A percentile compares a stretch with the other conserved stretches of the same genome.
Evolutionary conservation across 768 basidiomycete genomes (phyloP).

Genomic region (Kwoniella pini): DNA sequence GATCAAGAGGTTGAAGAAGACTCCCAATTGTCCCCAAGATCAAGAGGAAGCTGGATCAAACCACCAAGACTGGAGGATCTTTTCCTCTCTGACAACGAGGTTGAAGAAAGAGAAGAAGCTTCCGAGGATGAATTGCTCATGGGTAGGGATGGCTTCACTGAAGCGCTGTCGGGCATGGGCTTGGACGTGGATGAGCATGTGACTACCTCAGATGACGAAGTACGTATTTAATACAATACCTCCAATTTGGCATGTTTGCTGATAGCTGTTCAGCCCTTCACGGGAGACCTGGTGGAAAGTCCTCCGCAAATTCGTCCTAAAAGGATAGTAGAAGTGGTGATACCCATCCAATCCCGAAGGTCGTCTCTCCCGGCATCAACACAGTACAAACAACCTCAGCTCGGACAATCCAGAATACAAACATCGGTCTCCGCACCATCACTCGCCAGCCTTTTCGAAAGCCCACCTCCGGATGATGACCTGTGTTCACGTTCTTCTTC

Average conservation of each 20-base stretch:
- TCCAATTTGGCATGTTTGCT: no score
- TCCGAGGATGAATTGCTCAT: slow-evolving; percentile 18
- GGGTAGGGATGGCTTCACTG: neutral
- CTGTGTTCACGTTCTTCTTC: neutral
- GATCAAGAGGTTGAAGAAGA: neutral
- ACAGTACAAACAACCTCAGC: neutral
- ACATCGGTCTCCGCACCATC: slow-evolving; percentile 6
- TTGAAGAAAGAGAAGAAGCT: slow-evolving; percentile 6
- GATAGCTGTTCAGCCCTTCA: neutral
- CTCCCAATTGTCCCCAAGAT: neutral
- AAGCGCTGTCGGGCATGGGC: neutral
- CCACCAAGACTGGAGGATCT: slow-evolving; percentile 15
- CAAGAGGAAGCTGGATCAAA: slow-evolving; percentile 7
- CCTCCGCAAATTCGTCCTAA: neutral
- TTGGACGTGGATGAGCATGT: no score
- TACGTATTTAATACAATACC: no score
- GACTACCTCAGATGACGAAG: no score
- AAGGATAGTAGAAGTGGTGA: slow-evolving; percentile 10
- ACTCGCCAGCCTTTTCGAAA: slow-evolving; percentile 5
- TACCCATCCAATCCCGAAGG: slow-evolving; percentile 12
- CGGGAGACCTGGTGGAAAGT: neutral
- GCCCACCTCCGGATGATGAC: slow-evolving; percentile 8
- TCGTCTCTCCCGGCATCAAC: neutral
- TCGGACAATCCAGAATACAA: neutral
- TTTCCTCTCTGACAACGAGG: slow-evolving; percentile 18